These are phyloP conservation scores for Amanita muscaria DNA, from an alignment of 768 basidiomycete species.

Conservation along the genomic window DNA sequence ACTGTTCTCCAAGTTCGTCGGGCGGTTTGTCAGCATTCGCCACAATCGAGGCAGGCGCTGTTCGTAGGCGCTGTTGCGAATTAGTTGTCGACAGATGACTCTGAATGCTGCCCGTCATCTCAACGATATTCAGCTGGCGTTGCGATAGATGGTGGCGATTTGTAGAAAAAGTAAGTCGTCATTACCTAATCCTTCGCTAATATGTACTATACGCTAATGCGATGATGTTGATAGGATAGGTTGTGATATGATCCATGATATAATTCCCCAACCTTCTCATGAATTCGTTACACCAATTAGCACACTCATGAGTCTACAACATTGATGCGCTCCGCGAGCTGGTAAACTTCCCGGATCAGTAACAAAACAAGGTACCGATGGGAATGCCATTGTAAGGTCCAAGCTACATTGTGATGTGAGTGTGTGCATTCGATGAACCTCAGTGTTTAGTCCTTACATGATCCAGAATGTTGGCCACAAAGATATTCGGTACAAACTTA, in stretches of 20 bases:
- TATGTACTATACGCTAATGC: not conserved
- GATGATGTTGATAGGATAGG: too few species aligned
- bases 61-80: slow-evolving; percentile 32
- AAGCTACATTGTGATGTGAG: slow-evolving; percentile 19
- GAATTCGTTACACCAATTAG: too few species aligned
- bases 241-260: too few species aligned
- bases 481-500: slow-evolving; percentile 43
- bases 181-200: not conserved
- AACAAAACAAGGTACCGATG: slow-evolving; percentile 40
- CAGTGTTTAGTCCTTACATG: slow-evolving; percentile 30
- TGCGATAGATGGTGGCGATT: slow-evolving; percentile 13
- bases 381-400: slow-evolving; percentile 46
- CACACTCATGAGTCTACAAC: too few species aligned
- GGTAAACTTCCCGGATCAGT: not conserved
- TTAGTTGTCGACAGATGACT: slow-evolving; percentile 35
- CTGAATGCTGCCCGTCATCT: slow-evolving; percentile 29
- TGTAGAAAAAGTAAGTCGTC: not conserved
- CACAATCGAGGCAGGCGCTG: slow-evolving; percentile 1
- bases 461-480: slow-evolving; percentile 38
- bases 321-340: too few species aligned
- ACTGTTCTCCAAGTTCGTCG: too few species aligned
- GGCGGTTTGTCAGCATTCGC: not conserved
- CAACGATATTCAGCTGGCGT: slow-evolving; percentile 16
- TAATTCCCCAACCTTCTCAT: too few species aligned
- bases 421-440: too few species aligned